These are phyloP conservation scores for Thermothelomyces thermophilus DNA, from an alignment of 2,329 filamentous ascomycete genomes.

Conservation along the genomic window DNA sequence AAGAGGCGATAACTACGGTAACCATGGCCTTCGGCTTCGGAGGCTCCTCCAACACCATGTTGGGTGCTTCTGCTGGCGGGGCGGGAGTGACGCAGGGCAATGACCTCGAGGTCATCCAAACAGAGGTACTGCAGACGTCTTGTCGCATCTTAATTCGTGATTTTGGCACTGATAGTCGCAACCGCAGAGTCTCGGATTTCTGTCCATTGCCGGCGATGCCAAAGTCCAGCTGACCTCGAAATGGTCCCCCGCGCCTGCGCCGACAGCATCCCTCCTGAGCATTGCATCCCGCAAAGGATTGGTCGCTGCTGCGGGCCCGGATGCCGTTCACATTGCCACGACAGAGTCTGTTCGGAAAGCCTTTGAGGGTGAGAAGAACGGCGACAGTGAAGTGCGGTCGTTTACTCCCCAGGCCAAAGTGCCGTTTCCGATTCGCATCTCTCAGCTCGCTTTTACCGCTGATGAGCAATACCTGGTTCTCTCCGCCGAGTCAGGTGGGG, in stretches of 20 bases:
- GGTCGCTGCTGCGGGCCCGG: conserved; percentile 79
- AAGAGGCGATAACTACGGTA: conserved; percentile 33
- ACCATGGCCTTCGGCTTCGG: conserved; percentile 61
- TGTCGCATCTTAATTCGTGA: neutral
- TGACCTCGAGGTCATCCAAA: conserved; percentile 70
- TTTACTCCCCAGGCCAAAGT: conserved; percentile 72
- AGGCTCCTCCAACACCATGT: conserved; percentile 36
- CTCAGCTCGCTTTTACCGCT: conserved; percentile 85
- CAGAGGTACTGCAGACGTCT: conserved; percentile 53
- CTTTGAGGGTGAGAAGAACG: conserved; percentile 55
- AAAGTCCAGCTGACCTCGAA: conserved; percentile 74
- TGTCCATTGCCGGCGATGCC: conserved; percentile 69
- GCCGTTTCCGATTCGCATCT: conserved; percentile 66
- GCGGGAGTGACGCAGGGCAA: conserved; percentile 45
- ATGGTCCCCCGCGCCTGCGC: conserved; percentile 70
- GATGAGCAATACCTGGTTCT: conserved; percentile 80
- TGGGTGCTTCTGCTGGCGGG: conserved; percentile 34
- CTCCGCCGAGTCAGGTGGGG: conserved; percentile 73
- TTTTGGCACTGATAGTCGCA: conserved; percentile 21
- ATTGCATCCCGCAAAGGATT: conserved; percentile 75
- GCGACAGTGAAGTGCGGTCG: conserved; percentile 57
- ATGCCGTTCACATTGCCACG: conserved; percentile 66
- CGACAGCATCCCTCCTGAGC: conserved; percentile 75
- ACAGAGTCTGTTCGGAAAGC: conserved; percentile 73
- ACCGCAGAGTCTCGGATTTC: conserved; percentile 68